phyloP scores from a whole-genome alignment of 140 eudicot genomes.

The Cichorium intybus region DNA sequence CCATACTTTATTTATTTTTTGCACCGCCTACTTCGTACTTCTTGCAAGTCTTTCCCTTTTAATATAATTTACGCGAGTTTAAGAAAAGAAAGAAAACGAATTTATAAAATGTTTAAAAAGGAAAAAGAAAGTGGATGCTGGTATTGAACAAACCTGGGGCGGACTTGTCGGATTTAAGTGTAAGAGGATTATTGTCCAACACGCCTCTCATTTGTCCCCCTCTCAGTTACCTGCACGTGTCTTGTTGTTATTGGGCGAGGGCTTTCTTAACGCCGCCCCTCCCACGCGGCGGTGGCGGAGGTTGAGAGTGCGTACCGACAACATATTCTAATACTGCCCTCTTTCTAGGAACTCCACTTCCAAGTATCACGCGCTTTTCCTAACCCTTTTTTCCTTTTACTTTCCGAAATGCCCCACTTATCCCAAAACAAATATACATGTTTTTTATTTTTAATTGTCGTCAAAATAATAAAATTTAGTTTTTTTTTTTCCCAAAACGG shows the following conservation, averaged over 20 bases:
- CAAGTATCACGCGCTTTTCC: constrained; percentile 19
- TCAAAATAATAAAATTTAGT: no score
- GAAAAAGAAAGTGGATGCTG: constrained; percentile 5
- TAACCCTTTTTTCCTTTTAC: background rate
- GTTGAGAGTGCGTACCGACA: constrained; percentile 19
- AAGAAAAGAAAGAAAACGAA: no score
- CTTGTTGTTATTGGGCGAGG: background rate
- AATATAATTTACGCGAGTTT: no score
- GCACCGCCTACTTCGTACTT: no score
- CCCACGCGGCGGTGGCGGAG: constrained; percentile 15
- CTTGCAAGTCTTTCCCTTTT: no score
- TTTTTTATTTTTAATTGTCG: no score
- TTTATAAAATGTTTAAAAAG: background rate
- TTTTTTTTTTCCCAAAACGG: no score
- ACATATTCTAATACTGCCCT: constrained; percentile 6
- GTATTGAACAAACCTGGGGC: constrained; percentile 26
- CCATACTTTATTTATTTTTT: no score
- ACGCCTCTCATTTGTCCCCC: constrained; percentile 18
- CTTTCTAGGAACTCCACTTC: constrained; percentile 26
- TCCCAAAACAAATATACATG: background rate
- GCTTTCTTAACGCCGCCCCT: constrained; percentile 13
- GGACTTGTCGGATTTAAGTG: constrained; percentile 13
- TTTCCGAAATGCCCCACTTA: background rate
- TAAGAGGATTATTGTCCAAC: constrained; percentile 10
- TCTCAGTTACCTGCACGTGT: constrained; percentile 14